These are phyloP conservation scores for Taphrina deformans DNA, from an alignment of 1,139 yeast genomes.

Conservation along the genomic window DNA sequence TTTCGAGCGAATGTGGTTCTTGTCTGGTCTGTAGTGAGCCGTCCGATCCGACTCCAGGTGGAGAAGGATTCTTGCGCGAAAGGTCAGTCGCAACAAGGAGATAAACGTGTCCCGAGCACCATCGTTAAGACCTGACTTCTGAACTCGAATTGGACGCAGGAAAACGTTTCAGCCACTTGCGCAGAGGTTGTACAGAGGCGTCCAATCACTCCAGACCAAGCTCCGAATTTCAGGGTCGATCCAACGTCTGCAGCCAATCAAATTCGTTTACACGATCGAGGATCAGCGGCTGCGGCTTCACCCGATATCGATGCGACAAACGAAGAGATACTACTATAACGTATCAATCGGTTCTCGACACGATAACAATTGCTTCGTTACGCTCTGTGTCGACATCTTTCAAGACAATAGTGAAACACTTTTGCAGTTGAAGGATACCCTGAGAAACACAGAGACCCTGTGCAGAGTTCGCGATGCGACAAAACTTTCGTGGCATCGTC, in stretches of 20 bases:
- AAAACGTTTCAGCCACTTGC: neutral
- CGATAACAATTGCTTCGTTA: neutral
- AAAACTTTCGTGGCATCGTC: slow-evolving; percentile 28
- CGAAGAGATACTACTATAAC: neutral
- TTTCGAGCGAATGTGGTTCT: neutral
- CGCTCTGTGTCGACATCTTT: too few relatives aligned
- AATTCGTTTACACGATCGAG: neutral
- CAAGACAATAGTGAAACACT: too few relatives aligned
- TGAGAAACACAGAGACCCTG: too few relatives aligned
- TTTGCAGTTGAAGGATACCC: too few relatives aligned
- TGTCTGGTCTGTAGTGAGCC: too few relatives aligned
- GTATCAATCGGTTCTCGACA: neutral
- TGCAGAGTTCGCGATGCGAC: slow-evolving; percentile 22
- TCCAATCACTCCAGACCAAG: neutral
- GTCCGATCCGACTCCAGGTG: too few relatives aligned
- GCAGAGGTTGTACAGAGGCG: neutral
- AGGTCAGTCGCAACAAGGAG: neutral
- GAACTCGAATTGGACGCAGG: neutral
- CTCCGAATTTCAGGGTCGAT: neutral
- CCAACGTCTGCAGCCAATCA: neutral
- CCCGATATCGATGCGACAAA: neutral
- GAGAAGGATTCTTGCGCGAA: neutral
- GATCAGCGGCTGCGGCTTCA: neutral
- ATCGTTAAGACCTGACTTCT: neutral
- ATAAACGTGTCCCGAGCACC: neutral